A percentile compares a stretch with the other conserved stretches of the same genome.
phyloP scores from a whole-genome alignment of 2,329 filamentous ascomycete species.

The Epichloe baconii region DNA sequence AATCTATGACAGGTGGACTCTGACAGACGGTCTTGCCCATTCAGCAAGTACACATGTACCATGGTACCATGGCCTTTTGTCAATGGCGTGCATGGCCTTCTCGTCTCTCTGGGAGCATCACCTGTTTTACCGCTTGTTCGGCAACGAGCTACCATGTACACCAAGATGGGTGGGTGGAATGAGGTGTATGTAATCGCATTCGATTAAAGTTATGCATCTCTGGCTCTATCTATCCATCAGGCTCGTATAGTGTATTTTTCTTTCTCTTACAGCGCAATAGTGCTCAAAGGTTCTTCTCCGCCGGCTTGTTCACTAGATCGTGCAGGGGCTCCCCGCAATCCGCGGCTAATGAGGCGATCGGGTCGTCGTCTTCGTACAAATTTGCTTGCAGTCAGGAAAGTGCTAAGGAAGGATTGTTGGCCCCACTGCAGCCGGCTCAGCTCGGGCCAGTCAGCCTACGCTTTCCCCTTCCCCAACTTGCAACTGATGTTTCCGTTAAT shows the following conservation, averaged over 20 bases:
- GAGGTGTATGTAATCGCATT: not conserved
- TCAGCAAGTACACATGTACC: no score
- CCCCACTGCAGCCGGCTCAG: not conserved
- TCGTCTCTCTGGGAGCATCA: not conserved
- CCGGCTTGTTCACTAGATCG: not conserved
- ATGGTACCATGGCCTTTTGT: not conserved
- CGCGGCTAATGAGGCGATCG: not conserved
- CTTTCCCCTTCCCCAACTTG: no score
- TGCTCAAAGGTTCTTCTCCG: no score
- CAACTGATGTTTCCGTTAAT: no score
- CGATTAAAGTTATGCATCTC: not conserved
- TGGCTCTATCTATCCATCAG: no score
- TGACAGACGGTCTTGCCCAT: no score
- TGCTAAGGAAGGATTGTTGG: not conserved
- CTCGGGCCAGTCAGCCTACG: no score
- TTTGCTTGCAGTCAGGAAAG: no score
- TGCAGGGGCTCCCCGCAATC: not conserved
- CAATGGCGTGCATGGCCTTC: not conserved
- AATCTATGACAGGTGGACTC: no score
- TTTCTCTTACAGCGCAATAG: no score
- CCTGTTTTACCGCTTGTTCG: constrained; percentile 4
- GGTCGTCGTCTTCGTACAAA: not conserved
- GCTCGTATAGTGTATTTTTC: no score
- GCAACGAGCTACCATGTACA: not conserved
- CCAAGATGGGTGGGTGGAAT: not conserved